phyloP scores from a whole-genome alignment of 371 early-diverging fungal genomes.

The Apophysomyces sp. region DNA sequence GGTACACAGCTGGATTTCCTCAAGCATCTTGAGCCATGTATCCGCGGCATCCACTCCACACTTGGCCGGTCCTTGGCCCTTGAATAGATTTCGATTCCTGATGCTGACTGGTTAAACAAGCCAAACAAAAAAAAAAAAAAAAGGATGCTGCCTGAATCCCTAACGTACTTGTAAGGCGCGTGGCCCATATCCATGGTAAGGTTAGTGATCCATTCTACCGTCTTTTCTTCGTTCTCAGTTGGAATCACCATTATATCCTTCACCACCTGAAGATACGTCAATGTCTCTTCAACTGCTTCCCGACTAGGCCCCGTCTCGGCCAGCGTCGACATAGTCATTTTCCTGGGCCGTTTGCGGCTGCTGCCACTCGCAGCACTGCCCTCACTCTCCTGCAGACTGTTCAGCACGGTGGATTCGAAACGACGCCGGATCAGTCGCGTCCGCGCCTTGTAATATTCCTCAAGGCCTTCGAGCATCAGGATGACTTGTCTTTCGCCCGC shows the following conservation, averaged over 20 bases:
- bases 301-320: slow-evolving; percentile 21
- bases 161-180: slow-evolving; percentile 56
- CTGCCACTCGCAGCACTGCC: neutral
- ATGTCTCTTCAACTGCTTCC: slow-evolving; percentile 34
- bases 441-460: slow-evolving; percentile 47
- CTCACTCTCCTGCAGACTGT: slow-evolving; percentile 13
- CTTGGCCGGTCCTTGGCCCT: slow-evolving; percentile 6
- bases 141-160: no score
- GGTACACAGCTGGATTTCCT: slow-evolving; percentile 66
- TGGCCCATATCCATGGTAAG: slow-evolving; percentile 64
- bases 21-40: slow-evolving; percentile 64
- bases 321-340: slow-evolving; percentile 3
- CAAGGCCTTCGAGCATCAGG: slow-evolving; percentile 55
- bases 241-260: slow-evolving; percentile 45
- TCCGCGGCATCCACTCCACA: slow-evolving; percentile 53
- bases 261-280: slow-evolving; percentile 44
- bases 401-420: slow-evolving; percentile 39
- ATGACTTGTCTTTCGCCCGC: slow-evolving; percentile 31
- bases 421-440: slow-evolving; percentile 24
- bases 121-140: neutral
- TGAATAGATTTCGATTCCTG: neutral
- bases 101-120: neutral
- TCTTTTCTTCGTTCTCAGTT: slow-evolving; percentile 49
- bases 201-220: slow-evolving; percentile 48
- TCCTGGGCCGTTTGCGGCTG: slow-evolving; percentile 11